Evolutionary conservation across 768 basidiomycete species (phyloP), one percentile per base, ranked within the genome.

Genomic region (Hypholoma fasciculare): DNA sequence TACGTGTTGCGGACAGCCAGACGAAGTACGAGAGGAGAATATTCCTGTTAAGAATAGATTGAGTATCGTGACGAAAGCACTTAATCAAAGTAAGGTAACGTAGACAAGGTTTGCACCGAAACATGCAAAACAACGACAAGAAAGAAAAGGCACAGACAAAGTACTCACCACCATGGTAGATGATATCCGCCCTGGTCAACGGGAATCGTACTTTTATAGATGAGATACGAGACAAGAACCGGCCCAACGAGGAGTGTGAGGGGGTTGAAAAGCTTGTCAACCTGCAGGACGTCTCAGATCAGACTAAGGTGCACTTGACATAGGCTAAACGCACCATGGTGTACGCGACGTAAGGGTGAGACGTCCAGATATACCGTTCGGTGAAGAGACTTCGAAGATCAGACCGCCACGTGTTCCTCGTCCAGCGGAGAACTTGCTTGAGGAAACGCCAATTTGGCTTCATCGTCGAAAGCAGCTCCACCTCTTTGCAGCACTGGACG

Each of bases 381-480:
- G 83, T 95, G 71, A 96, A 96, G 56, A 96, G 77, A 65, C 89
- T 90, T 53, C 95, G 80, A 62, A 96, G 67, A 79, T 96, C 94
- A 1, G 89, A 91, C 52, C 94, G 78, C 94, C 95, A 96, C 2
- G 94, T 96, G 76, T 96, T 96, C 61, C 94, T 76, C 14, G 94
- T 96, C 94, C 94, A 96, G 61, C 94, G 78, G 53, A 96, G 74
- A 12, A 96, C 94, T 71, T 96, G 95, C 76, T 95, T 94, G 73
- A 96, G 75, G 77, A 96, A 96, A 52, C 92, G 82, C 94, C 94
- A 96, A 74, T 96, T 92, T 26, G 93, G 93, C 74, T 96, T 96
- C 94, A 96, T 98, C 52, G 94, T 96, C 69, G 87, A 90, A 59
- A 94, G 76, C 13, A 96, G 76, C 74, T 96, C 94, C 13, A 87